Percentiles rank a stretch among this genome's conserved stretches.
Evolutionary conservation across 208 protist species (phyloP).

Genomic region (Phytomonas sp.): DNA sequence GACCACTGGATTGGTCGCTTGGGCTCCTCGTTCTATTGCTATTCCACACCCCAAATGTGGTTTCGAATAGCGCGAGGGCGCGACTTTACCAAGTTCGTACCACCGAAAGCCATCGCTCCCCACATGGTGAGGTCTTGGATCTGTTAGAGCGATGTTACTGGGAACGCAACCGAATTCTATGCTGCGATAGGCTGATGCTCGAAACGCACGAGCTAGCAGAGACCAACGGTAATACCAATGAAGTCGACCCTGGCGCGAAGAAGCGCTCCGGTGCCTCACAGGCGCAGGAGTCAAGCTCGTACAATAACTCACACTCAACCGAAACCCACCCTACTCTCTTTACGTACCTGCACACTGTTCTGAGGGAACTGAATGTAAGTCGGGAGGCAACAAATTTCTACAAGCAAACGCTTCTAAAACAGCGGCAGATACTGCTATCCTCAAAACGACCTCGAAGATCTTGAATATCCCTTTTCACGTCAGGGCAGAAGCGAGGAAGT

Average conservation of each 20-base stretch:
- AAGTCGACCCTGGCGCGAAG: not conserved
- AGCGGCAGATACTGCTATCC: slow-evolving; percentile 20
- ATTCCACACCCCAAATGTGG: slow-evolving; percentile 17
- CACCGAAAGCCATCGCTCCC: slow-evolving; percentile 15
- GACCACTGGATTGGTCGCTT: slow-evolving; percentile 64
- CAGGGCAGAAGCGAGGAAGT: not conserved
- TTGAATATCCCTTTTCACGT: not conserved
- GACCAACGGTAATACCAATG: not conserved
- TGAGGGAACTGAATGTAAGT: slow-evolving; percentile 61
- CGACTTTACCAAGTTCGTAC: slow-evolving; percentile 29
- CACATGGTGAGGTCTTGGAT: slow-evolving; percentile 30
- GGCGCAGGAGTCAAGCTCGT: slow-evolving; percentile 34
- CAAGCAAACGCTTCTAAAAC: slow-evolving; percentile 29
- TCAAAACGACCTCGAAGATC: not conserved
- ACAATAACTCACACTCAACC: slow-evolving; percentile 17
- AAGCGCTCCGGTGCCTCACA: slow-evolving; percentile 5
- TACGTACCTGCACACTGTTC: slow-evolving; percentile 55
- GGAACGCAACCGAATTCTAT: slow-evolving; percentile 45
- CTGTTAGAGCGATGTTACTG: slow-evolving; percentile 55
- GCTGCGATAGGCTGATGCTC: slow-evolving; percentile 32
- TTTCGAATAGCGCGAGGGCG: slow-evolving; percentile 30
- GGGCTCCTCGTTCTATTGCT: slow-evolving; percentile 58
- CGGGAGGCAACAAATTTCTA: slow-evolving; percentile 40
- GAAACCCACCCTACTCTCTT: slow-evolving; percentile 32
- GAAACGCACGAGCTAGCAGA: slow-evolving; percentile 21